phyloP scores from a whole-genome alignment of 2,329 filamentous ascomycete genomes.

The Hypoxylon sp. region DNA sequence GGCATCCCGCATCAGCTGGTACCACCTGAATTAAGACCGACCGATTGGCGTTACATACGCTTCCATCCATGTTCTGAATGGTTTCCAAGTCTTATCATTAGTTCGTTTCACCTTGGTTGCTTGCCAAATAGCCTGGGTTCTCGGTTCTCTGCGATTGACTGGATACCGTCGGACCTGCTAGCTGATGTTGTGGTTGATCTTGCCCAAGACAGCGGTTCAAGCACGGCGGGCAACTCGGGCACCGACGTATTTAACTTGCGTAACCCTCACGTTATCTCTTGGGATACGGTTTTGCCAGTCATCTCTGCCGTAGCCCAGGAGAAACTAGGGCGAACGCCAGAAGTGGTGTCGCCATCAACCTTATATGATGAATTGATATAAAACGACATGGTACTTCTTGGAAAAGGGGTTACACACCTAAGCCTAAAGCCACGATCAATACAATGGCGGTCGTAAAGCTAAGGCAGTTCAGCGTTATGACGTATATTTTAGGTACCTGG shows the following conservation, averaged over 20 bases:
- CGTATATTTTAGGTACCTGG: too few relatives aligned
- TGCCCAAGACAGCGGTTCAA: not conserved
- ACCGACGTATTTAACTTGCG: conserved; percentile 48
- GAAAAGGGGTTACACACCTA: too few relatives aligned
- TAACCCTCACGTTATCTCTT: conserved; percentile 49
- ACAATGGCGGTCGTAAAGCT: too few relatives aligned
- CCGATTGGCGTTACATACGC: too few relatives aligned
- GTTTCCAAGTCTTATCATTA: conserved; percentile 59
- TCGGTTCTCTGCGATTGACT: conserved; percentile 56
- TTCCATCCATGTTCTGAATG: conserved; percentile 58
- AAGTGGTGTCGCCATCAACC: conserved; percentile 35
- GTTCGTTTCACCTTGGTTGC: conserved; percentile 55
- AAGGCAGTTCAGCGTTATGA: too few relatives aligned
- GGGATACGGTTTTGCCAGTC: conserved; percentile 44
- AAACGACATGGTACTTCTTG: too few relatives aligned
- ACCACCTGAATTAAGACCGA: too few relatives aligned
- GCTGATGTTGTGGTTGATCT: conserved; percentile 57
- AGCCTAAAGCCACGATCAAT: too few relatives aligned
- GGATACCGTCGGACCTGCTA: conserved; percentile 61
- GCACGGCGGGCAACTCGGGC: not conserved
- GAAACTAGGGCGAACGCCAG: not conserved
- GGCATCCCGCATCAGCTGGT: too few relatives aligned
- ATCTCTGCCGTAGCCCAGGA: conserved; percentile 37
- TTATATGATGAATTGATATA: too few relatives aligned
- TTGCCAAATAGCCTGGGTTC: conserved; percentile 57